These are phyloP conservation scores for Sarocladiaceae sp. DNA, from an alignment of 2,329 filamentous ascomycete genomes.

Conservation along the genomic window DNA sequence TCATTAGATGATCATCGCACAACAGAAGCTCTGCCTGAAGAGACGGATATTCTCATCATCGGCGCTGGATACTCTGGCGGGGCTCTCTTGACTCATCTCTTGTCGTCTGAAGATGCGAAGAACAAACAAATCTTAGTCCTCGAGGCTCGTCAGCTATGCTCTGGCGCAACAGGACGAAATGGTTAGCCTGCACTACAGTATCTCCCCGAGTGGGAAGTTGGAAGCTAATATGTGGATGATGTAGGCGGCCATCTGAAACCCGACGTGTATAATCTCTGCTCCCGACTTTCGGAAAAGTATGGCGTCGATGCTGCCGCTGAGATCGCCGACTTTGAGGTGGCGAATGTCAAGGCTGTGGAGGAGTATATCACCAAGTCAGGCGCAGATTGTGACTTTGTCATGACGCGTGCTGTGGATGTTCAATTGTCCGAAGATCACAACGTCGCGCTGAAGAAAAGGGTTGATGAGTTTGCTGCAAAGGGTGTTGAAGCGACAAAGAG, in stretches of 20 bases:
- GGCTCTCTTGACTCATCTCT: conserved; percentile 34
- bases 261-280: conserved; percentile 11
- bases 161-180: conserved; percentile 26
- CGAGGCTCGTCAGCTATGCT: conserved; percentile 24
- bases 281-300: conserved; percentile 1
- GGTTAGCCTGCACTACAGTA: conserved; percentile 10
- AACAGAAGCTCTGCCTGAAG: conserved; percentile 29
- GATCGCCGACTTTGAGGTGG: conserved; percentile 18
- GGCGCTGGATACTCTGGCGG: conserved; percentile 41
- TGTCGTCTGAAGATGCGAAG: conserved; percentile 12
- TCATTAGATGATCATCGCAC: conserved; percentile 34
- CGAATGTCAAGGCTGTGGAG: conserved; percentile 13
- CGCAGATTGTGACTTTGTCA: conserved; percentile 37
- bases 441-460: background rate
- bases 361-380: background rate
- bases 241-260: conserved; percentile 14
- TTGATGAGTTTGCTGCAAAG: background rate
- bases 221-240: background rate
- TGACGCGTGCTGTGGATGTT: conserved; percentile 32
- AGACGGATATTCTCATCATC: conserved; percentile 40
- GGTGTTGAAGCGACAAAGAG: background rate
- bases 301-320: conserved; percentile 19
- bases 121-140: conserved; percentile 20
- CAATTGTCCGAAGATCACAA: conserved; percentile 20
- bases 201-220: background rate